Evolutionary conservation across 2,329 filamentous ascomycete genomes (phyloP).

Genomic region (Tolypocladium pustulatum): DNA sequence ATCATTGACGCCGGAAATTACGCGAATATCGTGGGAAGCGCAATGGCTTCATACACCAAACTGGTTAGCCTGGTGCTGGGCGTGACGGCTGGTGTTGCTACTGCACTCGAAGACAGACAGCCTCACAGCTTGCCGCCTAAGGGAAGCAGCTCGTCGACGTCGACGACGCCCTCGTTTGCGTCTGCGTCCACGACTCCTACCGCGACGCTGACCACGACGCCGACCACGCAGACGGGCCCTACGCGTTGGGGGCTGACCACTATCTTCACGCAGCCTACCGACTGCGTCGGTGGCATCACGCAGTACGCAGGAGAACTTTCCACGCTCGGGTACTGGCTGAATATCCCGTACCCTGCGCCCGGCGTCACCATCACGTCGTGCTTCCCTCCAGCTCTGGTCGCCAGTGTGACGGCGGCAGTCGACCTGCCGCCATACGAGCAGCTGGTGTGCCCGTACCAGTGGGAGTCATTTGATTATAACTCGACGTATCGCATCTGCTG

Average conservation of each 20-base stretch:
- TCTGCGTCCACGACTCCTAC: no score
- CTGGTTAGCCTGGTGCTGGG: no score
- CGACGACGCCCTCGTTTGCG: no score
- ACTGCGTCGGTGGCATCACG: not conserved
- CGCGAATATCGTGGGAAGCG: no score
- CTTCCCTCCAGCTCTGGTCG: not conserved
- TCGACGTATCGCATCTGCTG: constrained; percentile 1
- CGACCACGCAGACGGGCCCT: not conserved
- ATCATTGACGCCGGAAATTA: no score
- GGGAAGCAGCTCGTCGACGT: no score
- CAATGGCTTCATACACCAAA: no score
- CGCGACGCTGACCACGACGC: no score
- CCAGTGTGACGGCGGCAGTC: not conserved
- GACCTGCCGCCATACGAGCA: not conserved
- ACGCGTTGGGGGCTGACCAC: not conserved
- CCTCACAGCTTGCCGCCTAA: no score
- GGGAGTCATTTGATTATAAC: not conserved
- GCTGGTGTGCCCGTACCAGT: not conserved
- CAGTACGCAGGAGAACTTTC: not conserved
- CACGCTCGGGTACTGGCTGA: not conserved
- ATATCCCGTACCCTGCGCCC: not conserved
- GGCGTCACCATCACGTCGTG: not conserved
- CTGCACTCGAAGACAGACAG: no score
- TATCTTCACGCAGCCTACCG: constrained; percentile 1
- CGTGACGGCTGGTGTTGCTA: no score